phyloP scores from a whole-genome alignment of 2,329 filamentous ascomycete genomes.

The Domatiomyces catenatus region DNA sequence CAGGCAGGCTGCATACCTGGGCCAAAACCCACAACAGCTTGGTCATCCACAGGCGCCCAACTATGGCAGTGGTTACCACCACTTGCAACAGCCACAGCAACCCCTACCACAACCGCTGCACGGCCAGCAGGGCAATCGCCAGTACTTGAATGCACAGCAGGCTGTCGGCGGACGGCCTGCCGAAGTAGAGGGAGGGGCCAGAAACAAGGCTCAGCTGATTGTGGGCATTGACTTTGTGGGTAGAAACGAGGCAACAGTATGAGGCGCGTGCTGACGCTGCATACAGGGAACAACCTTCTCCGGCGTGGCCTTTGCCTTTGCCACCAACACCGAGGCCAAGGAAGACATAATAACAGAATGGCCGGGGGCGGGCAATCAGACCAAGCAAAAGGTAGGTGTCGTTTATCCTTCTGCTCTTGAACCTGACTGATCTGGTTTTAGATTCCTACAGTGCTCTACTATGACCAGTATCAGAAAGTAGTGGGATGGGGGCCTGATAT shows the following conservation, averaged over 20 bases:
- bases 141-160: slow-evolving; percentile 18
- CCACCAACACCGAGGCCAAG: slow-evolving; percentile 91
- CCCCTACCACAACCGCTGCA: slow-evolving; percentile 10
- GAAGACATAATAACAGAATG: slow-evolving; percentile 99
- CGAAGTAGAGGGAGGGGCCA: slow-evolving; percentile 75
- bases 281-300: slow-evolving; percentile 87
- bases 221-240: slow-evolving; percentile 97
- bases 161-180: slow-evolving; percentile 22
- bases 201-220: slow-evolving; percentile 92
- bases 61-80: slow-evolving; percentile 25
- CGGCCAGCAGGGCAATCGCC: slow-evolving; percentile 22
- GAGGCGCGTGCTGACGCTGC: not conserved
- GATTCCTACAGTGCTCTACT: slow-evolving; percentile 99
- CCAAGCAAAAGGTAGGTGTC: slow-evolving; percentile 77
- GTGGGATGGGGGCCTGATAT: slow-evolving; percentile 99
- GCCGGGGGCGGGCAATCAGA: slow-evolving; percentile 93
- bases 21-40: slow-evolving; percentile 26
- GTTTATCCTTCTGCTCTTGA: not conserved
- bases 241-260: slow-evolving; percentile 4
- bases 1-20: slow-evolving; percentile 33
- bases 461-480: slow-evolving; percentile 98
- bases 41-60: slow-evolving; percentile 27
- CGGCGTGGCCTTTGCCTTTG: slow-evolving; percentile 82
- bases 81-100: slow-evolving; percentile 4
- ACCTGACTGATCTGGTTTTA: slow-evolving; percentile 23